Percentiles rank a stretch among this genome's conserved stretches.
Evolutionary conservation across 1,139 yeast genomes (phyloP).

Genomic region (Groenewaldozyma auringiensis): DNA sequence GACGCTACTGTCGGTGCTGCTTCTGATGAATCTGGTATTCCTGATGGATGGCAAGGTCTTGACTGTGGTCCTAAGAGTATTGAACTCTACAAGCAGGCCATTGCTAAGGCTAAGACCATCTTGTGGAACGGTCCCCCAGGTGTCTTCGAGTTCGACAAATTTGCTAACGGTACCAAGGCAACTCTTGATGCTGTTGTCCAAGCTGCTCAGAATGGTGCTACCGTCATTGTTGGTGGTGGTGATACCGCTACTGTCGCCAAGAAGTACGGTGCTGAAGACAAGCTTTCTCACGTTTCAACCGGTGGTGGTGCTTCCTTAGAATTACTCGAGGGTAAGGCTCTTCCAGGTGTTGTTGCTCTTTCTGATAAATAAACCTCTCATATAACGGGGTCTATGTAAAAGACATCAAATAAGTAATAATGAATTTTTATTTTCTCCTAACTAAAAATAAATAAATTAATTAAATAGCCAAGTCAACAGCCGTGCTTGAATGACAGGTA

Average conservation of each 20-base stretch:
- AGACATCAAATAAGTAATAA: not conserved
- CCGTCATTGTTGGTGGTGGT: constrained; percentile 98
- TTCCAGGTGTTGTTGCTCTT: constrained; percentile 93
- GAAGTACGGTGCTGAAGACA: constrained; percentile 91
- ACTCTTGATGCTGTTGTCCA: constrained; percentile 79
- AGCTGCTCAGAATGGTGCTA: constrained; percentile 81
- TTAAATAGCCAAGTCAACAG: not conserved
- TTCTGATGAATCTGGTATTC: constrained; percentile 79
- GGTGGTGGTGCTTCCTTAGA: constrained; percentile 99
- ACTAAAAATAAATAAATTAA: not conserved
- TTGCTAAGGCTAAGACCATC: constrained; percentile 88
- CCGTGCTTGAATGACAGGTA: not conserved
- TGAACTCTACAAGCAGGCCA: constrained; percentile 66
- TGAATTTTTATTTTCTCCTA: not conserved
- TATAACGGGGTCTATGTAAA: not conserved
- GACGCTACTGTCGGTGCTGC: constrained; percentile 80
- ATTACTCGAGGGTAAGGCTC: constrained; percentile 93
- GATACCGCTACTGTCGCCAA: constrained; percentile 98
- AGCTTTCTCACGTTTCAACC: constrained; percentile 93
- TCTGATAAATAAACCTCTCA: constrained; percentile 58
- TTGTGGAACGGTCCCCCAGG: constrained; percentile 99
- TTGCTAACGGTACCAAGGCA: constrained; percentile 83
- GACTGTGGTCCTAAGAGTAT: constrained; percentile 88
- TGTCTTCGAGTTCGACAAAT: constrained; percentile 90
- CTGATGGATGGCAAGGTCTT: constrained; percentile 90